Base-by-base conservation (phyloP, 2,329 filamentous ascomycete species). In the Talaromyces sp. region DNA sequence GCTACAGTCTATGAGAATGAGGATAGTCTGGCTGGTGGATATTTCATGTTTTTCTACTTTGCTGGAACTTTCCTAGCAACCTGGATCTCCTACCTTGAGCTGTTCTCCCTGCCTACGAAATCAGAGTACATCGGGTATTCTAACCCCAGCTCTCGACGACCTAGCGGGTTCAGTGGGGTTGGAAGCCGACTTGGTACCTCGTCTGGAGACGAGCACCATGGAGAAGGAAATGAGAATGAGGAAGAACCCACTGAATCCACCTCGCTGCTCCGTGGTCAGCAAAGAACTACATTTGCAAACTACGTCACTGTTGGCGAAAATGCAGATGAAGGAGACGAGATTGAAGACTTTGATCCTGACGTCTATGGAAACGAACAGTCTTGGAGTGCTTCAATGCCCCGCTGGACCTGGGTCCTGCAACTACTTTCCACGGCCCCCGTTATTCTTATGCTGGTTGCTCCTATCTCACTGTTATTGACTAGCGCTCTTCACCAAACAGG, bases 381-480 rank as follows among this genome's bases (percentile, higher is more conserved):
- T 13, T 99, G 94, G 94, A 96, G 91, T 47, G 82, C 82, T 3
- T 81, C 81, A 33, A 76, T 97, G 49, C 90, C 91, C 1, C 84
- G 82, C 40, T 97, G 89, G 88, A 86, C 89, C 16, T 99, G 94
- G 94, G 72, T 94, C 37, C 63, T 96, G 16, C 92, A 99, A 65
- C 87, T 97, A 59, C 76, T 97, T 3, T 68, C 97, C 14, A 76
- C 95, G 9, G 89, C 85, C 0, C 91, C 92, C 0, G 83, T 96
- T 47, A 84, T 87, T 43, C 77, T 96, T 41, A 86, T 94, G 54
- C 71, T 97, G 17, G 74, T 90, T 14, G 90, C 86, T 1, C 91
- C 96, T 66, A 80, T 92, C 22, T 88, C 83, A 1, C 80, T 97
- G 3, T 75, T 93, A 11, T 70, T 90, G 14, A 89, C 87, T 4